Conservation (phyloP, 2,329 filamentous ascomycete genomes). For the Alternaria conjuncta region DNA sequence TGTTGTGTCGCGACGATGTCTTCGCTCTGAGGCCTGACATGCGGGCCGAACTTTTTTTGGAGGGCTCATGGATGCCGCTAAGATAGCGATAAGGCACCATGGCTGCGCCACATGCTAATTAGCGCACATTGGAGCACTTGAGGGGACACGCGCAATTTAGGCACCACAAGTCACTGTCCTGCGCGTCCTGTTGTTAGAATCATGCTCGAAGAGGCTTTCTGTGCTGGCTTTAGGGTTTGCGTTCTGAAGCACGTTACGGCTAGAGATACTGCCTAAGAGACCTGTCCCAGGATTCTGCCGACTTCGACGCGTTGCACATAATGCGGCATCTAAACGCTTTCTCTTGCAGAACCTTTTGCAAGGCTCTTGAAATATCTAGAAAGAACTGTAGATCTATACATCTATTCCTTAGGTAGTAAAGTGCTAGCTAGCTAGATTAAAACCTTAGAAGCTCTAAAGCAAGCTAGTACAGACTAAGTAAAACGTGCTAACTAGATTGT, state of each 20-base stretch:
- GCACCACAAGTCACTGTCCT: neutral
- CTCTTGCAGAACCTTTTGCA: neutral
- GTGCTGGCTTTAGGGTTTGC: rapidly evolving
- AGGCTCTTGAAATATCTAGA: neutral
- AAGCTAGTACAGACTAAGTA: neutral
- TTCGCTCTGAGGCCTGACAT: constrained; percentile 4
- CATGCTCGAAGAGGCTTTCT: neutral
- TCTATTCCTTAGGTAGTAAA: neutral
- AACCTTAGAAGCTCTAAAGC: neutral
- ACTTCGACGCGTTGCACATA: neutral
- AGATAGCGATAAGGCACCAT: constrained; percentile 25
- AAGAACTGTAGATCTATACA: neutral
- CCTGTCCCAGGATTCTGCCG: neutral
- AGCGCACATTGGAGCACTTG: neutral
- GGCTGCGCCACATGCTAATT: neutral
- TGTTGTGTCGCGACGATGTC: neutral
- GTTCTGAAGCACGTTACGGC: neutral
- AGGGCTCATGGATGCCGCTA: constrained; percentile 7
- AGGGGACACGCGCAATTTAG: neutral
- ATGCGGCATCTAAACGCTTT: neutral
- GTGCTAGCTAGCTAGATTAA: neutral
- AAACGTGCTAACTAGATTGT: rapidly evolving
- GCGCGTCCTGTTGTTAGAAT: neutral
- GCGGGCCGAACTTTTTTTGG: constrained; percentile 32
- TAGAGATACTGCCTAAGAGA: neutral